Evolutionary conservation across 768 basidiomycete genomes (phyloP).

Genomic region (Trametes sanguinea): DNA sequence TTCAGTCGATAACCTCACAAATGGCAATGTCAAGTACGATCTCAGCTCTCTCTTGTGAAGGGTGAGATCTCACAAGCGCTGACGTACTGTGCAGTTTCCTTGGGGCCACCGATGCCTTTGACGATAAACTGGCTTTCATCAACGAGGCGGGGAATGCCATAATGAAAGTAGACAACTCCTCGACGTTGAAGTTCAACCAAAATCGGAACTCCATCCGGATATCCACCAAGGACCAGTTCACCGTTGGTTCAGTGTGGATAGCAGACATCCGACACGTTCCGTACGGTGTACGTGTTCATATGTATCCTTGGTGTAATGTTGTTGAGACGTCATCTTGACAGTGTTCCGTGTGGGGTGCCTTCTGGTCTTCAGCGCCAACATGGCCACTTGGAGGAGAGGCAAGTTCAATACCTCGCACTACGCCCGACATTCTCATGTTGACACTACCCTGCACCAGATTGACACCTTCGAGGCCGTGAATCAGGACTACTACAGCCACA

Average conservation of each 20-base stretch:
- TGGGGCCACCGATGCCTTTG: conserved; percentile 43
- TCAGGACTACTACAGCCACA: conserved; percentile 59
- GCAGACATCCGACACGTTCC: conserved; percentile 68
- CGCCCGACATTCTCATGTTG: conserved; percentile 34
- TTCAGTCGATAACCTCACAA: conserved; percentile 69
- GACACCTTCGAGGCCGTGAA: conserved; percentile 88
- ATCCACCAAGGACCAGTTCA: conserved; percentile 53
- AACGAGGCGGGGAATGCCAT: conserved; percentile 72
- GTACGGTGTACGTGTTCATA: conserved; percentile 49
- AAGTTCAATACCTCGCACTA: conserved; percentile 12
- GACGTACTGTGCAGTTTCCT: conserved; percentile 44
- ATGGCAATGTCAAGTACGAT: conserved; percentile 58
- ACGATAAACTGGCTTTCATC: conserved; percentile 59
- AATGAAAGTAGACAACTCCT: conserved; percentile 74
- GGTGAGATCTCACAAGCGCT: not conserved
- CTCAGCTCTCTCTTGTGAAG: not conserved
- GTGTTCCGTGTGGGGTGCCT: conserved; percentile 76
- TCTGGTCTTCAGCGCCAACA: conserved; percentile 53
- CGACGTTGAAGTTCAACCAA: conserved; percentile 48
- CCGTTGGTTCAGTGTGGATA: conserved; percentile 63
- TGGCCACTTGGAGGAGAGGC: conserved; percentile 66
- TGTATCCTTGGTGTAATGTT: not conserved
- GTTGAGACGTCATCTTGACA: conserved; percentile 29
- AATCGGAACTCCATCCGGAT: conserved; percentile 75
- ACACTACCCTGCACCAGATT: conserved; percentile 12